A percentile compares a stretch with the other conserved stretches of the same genome.
Evolutionary conservation across 306 rosid species (phyloP).

Genomic region (Lathyrus sativus): DNA sequence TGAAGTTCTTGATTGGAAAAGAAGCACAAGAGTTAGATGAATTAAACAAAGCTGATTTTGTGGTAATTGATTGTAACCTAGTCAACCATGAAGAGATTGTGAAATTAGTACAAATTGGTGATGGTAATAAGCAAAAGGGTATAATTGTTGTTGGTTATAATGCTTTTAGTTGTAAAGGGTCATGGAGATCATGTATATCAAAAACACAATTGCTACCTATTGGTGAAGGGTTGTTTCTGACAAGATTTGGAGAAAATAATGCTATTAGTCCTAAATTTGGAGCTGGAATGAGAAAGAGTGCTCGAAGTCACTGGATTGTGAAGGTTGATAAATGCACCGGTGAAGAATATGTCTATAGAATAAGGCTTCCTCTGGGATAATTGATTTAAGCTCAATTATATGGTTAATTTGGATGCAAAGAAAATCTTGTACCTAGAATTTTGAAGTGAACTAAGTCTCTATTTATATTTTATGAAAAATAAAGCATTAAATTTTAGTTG

Average conservation of each 20-base stretch:
- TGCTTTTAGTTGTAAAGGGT: constrained; percentile 57
- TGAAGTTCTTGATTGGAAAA: constrained; percentile 63
- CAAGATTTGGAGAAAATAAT: constrained; percentile 31
- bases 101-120: constrained; percentile 38
- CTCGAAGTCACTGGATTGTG: constrained; percentile 68
- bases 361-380: too few relatives aligned
- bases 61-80: constrained; percentile 69
- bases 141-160: constrained; percentile 67
- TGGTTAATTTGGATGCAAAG: too few relatives aligned
- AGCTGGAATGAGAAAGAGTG: constrained; percentile 35
- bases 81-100: constrained; percentile 56
- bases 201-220: constrained; percentile 77
- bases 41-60: constrained; percentile 59
- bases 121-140: constrained; percentile 44
- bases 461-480: too few relatives aligned
- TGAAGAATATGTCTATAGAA: constrained; percentile 83
- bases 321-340: constrained; percentile 85
- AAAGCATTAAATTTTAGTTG: too few relatives aligned
- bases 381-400: too few relatives aligned
- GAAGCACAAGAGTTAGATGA: constrained; percentile 48
- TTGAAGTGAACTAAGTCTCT: too few relatives aligned
- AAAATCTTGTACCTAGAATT: too few relatives aligned
- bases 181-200: constrained; percentile 50
- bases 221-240: constrained; percentile 69
- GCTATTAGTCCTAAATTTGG: constrained; percentile 24